Evolutionary conservation across 2,329 filamentous ascomycete genomes (phyloP), one percentile per base, ranked within the genome.

Genomic region (Escovopsis weberi): DNA sequence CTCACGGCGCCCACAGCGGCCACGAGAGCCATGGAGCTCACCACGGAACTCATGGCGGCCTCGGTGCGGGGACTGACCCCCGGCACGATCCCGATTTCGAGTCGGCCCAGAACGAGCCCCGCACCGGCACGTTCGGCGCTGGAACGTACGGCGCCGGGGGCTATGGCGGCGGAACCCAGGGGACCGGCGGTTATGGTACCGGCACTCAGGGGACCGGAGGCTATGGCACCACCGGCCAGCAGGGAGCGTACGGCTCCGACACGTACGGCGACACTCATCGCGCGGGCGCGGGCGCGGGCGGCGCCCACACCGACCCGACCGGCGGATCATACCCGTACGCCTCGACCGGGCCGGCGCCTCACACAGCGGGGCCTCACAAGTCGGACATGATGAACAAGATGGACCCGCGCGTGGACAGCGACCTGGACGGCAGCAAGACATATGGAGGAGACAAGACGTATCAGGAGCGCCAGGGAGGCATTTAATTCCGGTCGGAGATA

Each of bases 401-500:
- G 3, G 72, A 76, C 43, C 72, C 72, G 3, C 61, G 68, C 26
- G 69, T 78, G 38, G 74, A 77, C 56, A 69, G 66, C 10, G 62
- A 77, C 49, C 64, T 69, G 2, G 72, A 77, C 54, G 67, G 69
- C 38, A 68, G 63, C 54, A 67, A 67, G 60, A 77, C 74, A 0
- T 18, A 69, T 6, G 74, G 74, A 30, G 65, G 69, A 39, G 64
- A 77, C 57, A 74, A 70, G 56, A 65, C 59, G 47, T 64, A 32
- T 32, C 70, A 74, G 56, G 72, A 74, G 48, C 49, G 53, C 12
- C 65, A 71, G 41, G 55, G 62, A 12, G 70, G 70, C 2, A 50
- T 73, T 44, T 74, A 56, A 61, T 38, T 39, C 43, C 30, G 38
- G 33, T 26, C 26, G 9, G 19, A 38, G 19, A 6, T 11, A 10